phyloP scores from a whole-genome alignment of 2,329 filamentous ascomycete species.

The Nothophaeocryptopus gaeumannii region DNA sequence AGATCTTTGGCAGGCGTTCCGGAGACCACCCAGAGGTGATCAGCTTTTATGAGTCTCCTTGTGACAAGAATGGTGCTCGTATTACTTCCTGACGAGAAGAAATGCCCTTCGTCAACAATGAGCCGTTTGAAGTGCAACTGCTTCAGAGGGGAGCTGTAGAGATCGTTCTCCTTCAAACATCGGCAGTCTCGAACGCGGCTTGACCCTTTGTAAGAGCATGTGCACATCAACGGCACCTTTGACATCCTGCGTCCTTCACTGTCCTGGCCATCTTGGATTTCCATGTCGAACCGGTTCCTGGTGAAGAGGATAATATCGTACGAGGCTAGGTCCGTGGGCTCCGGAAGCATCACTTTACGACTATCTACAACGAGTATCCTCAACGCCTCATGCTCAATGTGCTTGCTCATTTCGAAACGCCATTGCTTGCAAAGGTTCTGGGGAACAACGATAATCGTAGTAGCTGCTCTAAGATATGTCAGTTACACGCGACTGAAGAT shows the following conservation, averaged over 20 bases:
- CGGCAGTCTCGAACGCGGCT: conserved; percentile 45
- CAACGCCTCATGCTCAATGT: conserved; percentile 61
- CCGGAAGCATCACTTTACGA: conserved; percentile 54
- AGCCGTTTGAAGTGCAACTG: conserved; percentile 79
- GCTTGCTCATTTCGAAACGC: conserved; percentile 75
- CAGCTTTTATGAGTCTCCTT: conserved; percentile 54
- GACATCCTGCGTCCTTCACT: conserved; percentile 40
- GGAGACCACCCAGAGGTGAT: conserved; percentile 82
- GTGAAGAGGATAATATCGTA: conserved; percentile 80
- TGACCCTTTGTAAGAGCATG: conserved; percentile 45
- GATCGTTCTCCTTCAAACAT: conserved; percentile 40
- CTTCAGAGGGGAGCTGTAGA: conserved; percentile 62
- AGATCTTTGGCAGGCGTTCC: conserved; percentile 85
- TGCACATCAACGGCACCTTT: conserved; percentile 30
- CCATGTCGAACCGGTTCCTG: conserved; percentile 67
- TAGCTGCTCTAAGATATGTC: conserved; percentile 46
- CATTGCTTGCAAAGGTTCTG: conserved; percentile 82
- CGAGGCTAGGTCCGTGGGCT: conserved; percentile 55
- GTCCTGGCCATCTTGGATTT: conserved; percentile 55
- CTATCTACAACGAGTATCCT: conserved; percentile 60
- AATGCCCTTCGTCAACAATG: conserved; percentile 90
- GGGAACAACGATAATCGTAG: conserved; percentile 77
- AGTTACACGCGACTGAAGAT: too few relatives aligned
- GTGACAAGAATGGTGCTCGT: conserved; percentile 59
- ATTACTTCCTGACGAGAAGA: conserved; percentile 68